Conservation (phyloP, 345 rosid species). For the Camelina laxa region DNA sequence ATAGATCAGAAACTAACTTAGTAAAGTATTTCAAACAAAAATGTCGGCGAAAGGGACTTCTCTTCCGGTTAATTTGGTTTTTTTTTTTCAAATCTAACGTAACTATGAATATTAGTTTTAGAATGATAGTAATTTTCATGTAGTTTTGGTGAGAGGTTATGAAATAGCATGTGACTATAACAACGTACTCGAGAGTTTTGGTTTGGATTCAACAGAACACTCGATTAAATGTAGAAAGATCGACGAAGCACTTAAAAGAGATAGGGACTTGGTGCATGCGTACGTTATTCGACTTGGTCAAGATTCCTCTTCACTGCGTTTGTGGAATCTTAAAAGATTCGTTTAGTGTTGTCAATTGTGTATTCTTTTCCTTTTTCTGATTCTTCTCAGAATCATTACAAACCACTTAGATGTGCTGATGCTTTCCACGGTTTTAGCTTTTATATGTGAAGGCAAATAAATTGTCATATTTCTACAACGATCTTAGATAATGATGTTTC, state of each 20-base stretch:
- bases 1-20: not conserved
- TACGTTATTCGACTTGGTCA: conserved; percentile 41
- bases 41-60: not conserved
- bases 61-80: not conserved
- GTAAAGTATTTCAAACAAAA: not conserved
- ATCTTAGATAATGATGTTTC: not conserved
- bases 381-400: conserved; percentile 40
- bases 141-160: not conserved
- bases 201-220: conserved; percentile 33
- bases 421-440: not conserved
- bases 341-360: conserved; percentile 17
- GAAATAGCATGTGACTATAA: conserved; percentile 9
- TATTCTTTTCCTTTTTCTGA: conserved; percentile 1
- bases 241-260: conserved; percentile 29
- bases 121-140: not conserved
- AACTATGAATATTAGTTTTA: not conserved
- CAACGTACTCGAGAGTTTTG: not conserved
- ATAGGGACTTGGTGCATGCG: conserved; percentile 40
- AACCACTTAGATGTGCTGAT: conserved; percentile 19
- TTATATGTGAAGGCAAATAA: not conserved
- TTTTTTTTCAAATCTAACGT: not conserved
- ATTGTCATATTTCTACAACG: not conserved
- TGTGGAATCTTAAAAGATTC: conserved; percentile 41
- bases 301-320: conserved; percentile 44
- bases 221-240: conserved; percentile 31